phyloP scores from a whole-genome alignment of 176 grass and related monocot genomes.

The Rhynchospora tenuis region DNA sequence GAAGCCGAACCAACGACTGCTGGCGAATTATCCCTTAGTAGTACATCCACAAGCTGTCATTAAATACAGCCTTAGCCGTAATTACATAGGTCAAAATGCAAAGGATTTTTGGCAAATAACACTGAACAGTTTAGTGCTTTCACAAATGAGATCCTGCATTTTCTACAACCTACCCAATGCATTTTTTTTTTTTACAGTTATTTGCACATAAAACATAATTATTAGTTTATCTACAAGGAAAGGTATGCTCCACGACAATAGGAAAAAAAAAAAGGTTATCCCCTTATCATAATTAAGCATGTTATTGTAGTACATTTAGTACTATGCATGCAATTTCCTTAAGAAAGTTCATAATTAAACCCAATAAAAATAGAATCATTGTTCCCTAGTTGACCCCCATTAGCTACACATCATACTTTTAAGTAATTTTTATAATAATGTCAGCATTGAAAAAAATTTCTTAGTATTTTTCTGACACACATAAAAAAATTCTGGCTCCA shows the following conservation, averaged over 20 bases:
- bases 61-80: neutral
- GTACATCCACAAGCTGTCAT: slow-evolving; percentile 64
- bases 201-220: neutral
- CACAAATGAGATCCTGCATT: neutral
- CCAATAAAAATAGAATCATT: too few relatives aligned
- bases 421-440: too few relatives aligned
- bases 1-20: slow-evolving; percentile 71
- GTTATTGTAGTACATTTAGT: too few relatives aligned
- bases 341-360: too few relatives aligned
- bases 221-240: neutral
- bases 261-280: too few relatives aligned
- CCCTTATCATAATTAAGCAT: too few relatives aligned
- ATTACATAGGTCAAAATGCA: slow-evolving; percentile 10
- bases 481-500: too few relatives aligned
- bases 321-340: too few relatives aligned
- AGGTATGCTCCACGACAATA: neutral
- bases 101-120: neutral
- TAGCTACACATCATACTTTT: too few relatives aligned
- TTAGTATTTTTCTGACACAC: too few relatives aligned
- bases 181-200: neutral
- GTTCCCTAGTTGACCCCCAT: too few relatives aligned
- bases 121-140: neutral
- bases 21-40: slow-evolving; percentile 66
- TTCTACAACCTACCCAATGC: neutral
- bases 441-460: too few relatives aligned